Conservation (phyloP, 345 rosid genomes). For the Euphorbia lathyris region DNA sequence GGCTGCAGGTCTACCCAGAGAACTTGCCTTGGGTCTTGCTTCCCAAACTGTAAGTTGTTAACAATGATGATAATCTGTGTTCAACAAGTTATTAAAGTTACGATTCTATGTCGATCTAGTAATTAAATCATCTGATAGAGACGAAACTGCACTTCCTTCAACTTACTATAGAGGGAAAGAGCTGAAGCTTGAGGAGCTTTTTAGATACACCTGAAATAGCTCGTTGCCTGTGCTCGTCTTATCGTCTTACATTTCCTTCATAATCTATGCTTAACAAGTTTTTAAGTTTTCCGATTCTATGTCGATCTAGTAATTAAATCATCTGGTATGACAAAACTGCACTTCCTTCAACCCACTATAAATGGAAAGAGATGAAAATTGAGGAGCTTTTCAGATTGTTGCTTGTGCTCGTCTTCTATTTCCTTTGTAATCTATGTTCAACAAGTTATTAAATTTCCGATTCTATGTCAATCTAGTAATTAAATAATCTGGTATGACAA, state of each 20-base stretch:
- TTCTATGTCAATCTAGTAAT: no score
- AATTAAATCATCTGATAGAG: background rate
- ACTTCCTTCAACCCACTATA: background rate
- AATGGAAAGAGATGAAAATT: background rate
- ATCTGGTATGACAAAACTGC: no score
- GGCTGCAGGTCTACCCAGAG: conserved; percentile 93
- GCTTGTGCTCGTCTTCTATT: background rate
- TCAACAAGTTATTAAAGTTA: background rate
- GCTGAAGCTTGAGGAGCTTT: background rate
- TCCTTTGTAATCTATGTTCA: background rate
- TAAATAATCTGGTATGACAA: no score
- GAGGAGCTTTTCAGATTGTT: background rate
- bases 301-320: no score
- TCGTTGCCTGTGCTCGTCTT: background rate
- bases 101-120: background rate
- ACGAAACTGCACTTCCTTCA: background rate
- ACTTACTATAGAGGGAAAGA: background rate
- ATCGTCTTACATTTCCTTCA: background rate
- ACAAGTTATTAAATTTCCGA: no score
- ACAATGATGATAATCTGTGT: background rate
- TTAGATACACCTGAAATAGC: no score
- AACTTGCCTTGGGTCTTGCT: conserved; percentile 78
- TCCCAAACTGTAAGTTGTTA: conserved; percentile 68
- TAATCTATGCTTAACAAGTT: no score
- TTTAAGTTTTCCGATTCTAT: no score